Evolutionary conservation across 1,139 yeast genomes (phyloP), one percentile per base, ranked within the genome.

Genomic region (Pichia sp.): DNA sequence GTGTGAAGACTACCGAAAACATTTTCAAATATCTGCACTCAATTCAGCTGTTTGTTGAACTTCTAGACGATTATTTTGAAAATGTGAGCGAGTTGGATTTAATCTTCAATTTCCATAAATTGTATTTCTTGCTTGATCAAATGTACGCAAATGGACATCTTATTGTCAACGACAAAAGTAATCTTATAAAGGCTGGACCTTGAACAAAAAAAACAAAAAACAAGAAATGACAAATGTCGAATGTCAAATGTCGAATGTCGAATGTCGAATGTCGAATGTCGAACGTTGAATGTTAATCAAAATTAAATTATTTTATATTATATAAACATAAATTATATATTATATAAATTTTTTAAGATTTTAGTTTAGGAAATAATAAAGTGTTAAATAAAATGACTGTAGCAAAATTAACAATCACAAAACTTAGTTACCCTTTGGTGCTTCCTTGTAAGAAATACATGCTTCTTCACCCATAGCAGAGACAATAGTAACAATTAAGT

Each of bases 391-490:
- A 39, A 38, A 41, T 36, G 27, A 31, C 26, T 34, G 11, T 7
- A 34, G n/a, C 7, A 11, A 34, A 7, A 11, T 34, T n/a, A 16
- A 16, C 23, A 16, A 16, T 16, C 23, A 16, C 23, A 16, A 16
- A 27, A 50, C 46, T 59, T 65, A 68, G 56, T 65, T 65, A 61
- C 65, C 51, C 70, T 84, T 85, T 75, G 97, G 95, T 68, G 96
- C 96, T 75, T 90, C 97, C 83, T 92, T 92, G 88, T 71, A 85
- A 65, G 97, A 81, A 68, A 90, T 83, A 64, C 95, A 95, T 67
- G 97, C 96, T 79, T 92, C 98, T 80, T 92, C 98, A 71, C 88
- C 95, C 98, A 92, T 92, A 64, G 98, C 95, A 60, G 95, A 71
- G 72, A 92, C 85, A 75, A 92, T 85, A 65, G 98, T 87, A 64